Base-by-base conservation (phyloP, 306 rosid species). In the Myrica gale region DNA sequence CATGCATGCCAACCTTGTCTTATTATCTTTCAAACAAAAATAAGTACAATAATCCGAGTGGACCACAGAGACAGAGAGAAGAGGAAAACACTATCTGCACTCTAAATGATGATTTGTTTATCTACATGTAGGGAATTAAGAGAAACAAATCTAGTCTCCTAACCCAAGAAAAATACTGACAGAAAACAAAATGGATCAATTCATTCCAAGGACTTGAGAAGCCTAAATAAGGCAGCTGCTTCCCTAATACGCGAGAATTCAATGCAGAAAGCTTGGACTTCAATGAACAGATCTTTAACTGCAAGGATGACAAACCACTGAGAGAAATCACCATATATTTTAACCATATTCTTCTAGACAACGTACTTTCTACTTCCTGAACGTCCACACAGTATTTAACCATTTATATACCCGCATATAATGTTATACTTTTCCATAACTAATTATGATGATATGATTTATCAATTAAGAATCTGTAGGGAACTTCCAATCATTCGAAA, bases 191-290 rank as follows among this genome's bases (percentile, higher is more conserved):
- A 32, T 4, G 32, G 47, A 37, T 42, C 43, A 63, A 23, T 69
- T 87, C 88, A 91, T 84, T 93, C 97, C 93, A 88, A 82, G 6
- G 96, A 82, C 76, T 93, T 93, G 62, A 93, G 96, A 77, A 91
- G 98, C 91, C 97, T 91, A 81, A 91, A 93, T 6, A 93, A 89
- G 17, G 96, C 79, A 12, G 97, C 91, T 13, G 98, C 98, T 85
- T 93, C 97, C 74, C 98, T 89, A 77, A 93, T 93, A 80, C 98
- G 90, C 6, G 93, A 88, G 80, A 93, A 93, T 77, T 93, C 97
- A 6, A 93, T 91, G 88, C 98, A 93, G 84, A 93, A 93, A 10
- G 98, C 96, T 80, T 93, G 96, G 80, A 93, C 93, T 84, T 93
- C 96, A 61, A 89, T 93, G 90, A 91, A 93, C 16, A 93, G 89